Percentiles rank a stretch among this genome's conserved stretches.
Evolutionary conservation across 2,329 filamentous ascomycete genomes (phyloP).

Genomic region (Hymenoscyphus repandus): DNA sequence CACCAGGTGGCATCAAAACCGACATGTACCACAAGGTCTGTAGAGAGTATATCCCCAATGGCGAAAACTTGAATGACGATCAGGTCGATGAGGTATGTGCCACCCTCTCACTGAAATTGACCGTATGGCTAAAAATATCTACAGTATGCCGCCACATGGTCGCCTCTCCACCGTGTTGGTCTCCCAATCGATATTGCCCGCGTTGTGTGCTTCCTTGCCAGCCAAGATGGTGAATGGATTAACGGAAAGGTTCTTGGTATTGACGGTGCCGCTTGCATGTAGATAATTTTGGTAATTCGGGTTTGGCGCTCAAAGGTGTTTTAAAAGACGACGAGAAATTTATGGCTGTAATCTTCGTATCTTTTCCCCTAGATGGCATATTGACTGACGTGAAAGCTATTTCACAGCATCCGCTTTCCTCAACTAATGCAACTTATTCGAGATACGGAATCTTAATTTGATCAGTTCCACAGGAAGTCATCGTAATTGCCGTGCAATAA

Average conservation of each 20-base stretch:
- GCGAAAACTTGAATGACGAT: conserved; percentile 50
- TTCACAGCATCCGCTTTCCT: too few relatives aligned
- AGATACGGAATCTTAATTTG: too few relatives aligned
- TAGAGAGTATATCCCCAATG: conserved; percentile 56
- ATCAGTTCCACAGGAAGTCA: too few relatives aligned
- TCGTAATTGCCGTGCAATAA: too few relatives aligned
- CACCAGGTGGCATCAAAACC: conserved; percentile 62
- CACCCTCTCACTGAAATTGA: background rate
- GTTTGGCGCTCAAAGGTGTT: too few relatives aligned
- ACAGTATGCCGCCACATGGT: conserved; percentile 58
- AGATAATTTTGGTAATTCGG: too few relatives aligned
- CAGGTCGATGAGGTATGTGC: conserved; percentile 49
- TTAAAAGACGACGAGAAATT: too few relatives aligned
- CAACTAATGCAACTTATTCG: too few relatives aligned
- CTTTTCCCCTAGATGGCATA: too few relatives aligned
- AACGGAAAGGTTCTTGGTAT: conserved; percentile 22
- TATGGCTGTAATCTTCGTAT: too few relatives aligned
- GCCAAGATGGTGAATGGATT: conserved; percentile 47
- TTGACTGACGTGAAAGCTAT: too few relatives aligned
- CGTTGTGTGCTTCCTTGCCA: conserved; percentile 55
- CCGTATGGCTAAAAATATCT: background rate
- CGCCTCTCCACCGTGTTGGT: conserved; percentile 58
- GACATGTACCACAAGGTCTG: conserved; percentile 65
- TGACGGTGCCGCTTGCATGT: conserved; percentile 24
- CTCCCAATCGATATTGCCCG: conserved; percentile 64